A percentile compares a stretch with the other conserved stretches of the same genome.
These are phyloP conservation scores for Termitomyces sp. DNA, from an alignment of 768 basidiomycete species.

Conservation along the genomic window DNA sequence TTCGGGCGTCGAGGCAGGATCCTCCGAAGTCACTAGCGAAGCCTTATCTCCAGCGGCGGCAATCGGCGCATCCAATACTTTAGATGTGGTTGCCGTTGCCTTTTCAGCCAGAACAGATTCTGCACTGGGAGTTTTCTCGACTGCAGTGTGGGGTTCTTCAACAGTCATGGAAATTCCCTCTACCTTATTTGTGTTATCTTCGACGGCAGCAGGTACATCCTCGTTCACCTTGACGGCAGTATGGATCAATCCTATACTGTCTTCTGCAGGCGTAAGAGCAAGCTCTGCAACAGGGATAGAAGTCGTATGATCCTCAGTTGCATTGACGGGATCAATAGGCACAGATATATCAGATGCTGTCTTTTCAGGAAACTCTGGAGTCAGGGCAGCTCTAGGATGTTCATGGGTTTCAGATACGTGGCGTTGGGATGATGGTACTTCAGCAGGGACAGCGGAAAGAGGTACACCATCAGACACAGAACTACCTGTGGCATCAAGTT, in stretches of 20 bases:
- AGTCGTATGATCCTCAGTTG: conserved; percentile 29
- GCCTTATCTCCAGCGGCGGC: background rate
- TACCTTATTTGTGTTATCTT: conserved; percentile 1
- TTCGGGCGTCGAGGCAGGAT: background rate
- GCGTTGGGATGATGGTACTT: background rate
- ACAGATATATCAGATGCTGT: conserved; percentile 23
- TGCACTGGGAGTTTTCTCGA: background rate
- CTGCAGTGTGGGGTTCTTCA: background rate
- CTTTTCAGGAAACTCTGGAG: background rate
- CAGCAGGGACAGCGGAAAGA: background rate
- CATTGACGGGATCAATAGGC: conserved; percentile 34
- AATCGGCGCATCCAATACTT: background rate
- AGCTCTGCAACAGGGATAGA: background rate
- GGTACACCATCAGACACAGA: conserved; percentile 12
- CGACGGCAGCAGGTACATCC: conserved; percentile 1
- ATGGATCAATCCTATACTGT: background rate
- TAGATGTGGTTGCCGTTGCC: background rate
- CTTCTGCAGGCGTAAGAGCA: background rate
- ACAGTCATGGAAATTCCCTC: background rate
- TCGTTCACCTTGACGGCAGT: background rate
- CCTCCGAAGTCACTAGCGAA: background rate
- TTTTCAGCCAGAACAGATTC: background rate
- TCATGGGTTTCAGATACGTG: background rate
- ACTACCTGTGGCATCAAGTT: conserved; percentile 12
- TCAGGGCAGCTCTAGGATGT: conserved; percentile 2